Conservation (phyloP, 192 early-diverging fungal genomes). For the Podila horticola region DNA sequence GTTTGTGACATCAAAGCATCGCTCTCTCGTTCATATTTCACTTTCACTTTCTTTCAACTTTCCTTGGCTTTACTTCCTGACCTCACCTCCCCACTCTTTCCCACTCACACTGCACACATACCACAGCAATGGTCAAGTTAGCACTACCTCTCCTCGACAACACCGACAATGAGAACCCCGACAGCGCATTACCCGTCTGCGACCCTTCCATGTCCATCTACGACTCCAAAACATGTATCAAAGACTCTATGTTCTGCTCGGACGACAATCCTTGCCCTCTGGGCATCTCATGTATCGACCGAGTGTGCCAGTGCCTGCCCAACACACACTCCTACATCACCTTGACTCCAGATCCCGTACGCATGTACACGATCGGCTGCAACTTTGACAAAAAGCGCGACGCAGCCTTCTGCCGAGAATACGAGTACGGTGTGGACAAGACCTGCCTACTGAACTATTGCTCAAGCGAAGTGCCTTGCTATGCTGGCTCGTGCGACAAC, state of each 20-base stretch:
- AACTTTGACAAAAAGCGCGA: slow-evolving; percentile 35
- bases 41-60: too few relatives aligned
- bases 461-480: slow-evolving; percentile 39
- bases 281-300: slow-evolving; percentile 37
- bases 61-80: neutral
- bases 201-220: slow-evolving; percentile 50
- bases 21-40: neutral
- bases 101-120: neutral
- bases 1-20: neutral
- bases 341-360: slow-evolving; percentile 30
- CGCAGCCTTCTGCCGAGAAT: slow-evolving; percentile 16
- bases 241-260: slow-evolving; percentile 45
- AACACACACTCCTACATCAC: slow-evolving; percentile 32
- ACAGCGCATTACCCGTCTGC: slow-evolving; percentile 20
- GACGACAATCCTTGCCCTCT: slow-evolving; percentile 50
- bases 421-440: slow-evolving; percentile 31
- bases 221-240: slow-evolving; percentile 28
- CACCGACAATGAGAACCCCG: slow-evolving; percentile 24
- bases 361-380: slow-evolving; percentile 48
- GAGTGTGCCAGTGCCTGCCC: slow-evolving; percentile 46
- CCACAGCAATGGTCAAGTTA: slow-evolving; percentile 36
- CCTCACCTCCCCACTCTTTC: neutral
- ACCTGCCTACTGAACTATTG: slow-evolving; percentile 48
- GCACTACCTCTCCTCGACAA: slow-evolving; percentile 38
- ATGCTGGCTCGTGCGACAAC: slow-evolving; percentile 31